Evolutionary conservation across 208 protist genomes (phyloP).

Genomic region (Tritrichomonas foetus): DNA sequence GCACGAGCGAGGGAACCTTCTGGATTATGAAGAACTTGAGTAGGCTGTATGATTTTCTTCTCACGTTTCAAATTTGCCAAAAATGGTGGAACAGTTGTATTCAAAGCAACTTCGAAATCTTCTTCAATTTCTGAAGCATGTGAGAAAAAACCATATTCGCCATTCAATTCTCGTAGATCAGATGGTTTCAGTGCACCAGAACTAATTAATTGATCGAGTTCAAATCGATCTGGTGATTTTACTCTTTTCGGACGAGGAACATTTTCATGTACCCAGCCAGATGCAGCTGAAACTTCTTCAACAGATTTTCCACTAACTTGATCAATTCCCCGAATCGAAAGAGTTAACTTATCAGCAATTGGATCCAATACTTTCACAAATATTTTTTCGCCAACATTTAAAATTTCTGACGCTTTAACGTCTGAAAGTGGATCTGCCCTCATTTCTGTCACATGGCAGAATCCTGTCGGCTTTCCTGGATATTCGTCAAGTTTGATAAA

Average conservation of each 20-base stretch:
- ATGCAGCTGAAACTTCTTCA: neutral
- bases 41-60: neutral
- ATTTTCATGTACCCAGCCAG: no score
- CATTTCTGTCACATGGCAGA: neutral
- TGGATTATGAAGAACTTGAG: neutral
- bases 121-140: neutral
- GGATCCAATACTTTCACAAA: neutral
- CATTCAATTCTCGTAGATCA: neutral
- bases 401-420: neutral
- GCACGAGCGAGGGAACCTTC: neutral
- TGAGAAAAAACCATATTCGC: neutral
- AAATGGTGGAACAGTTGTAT: neutral
- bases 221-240: neutral
- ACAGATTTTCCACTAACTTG: neutral
- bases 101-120: conserved; percentile 16
- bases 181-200: neutral
- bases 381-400: neutral
- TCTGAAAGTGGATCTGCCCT: neutral
- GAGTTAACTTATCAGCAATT: neutral
- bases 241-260: neutral
- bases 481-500: neutral
- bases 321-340: conserved; percentile 1
- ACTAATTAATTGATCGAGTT: neutral
- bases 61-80: neutral
- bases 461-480: neutral